These are phyloP conservation scores for Suillus spraguei DNA, from an alignment of 768 basidiomycete genomes.

Conservation along the genomic window DNA sequence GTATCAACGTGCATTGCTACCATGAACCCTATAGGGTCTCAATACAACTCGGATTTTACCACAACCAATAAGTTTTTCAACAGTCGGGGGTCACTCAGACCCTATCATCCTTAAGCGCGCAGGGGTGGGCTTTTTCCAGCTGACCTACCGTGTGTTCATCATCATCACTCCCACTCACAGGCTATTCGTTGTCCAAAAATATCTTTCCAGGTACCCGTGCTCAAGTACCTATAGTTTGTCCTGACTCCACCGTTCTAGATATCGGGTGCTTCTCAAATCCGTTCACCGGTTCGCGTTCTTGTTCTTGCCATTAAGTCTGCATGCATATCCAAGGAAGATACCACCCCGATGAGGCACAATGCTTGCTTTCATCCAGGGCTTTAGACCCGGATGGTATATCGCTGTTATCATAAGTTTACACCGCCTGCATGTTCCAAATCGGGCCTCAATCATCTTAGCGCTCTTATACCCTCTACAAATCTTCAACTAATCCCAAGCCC, in stretches of 20 bases:
- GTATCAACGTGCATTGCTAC: too few relatives aligned
- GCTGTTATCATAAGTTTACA: conserved; percentile 2
- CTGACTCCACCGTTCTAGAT: not conserved
- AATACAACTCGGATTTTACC: too few relatives aligned
- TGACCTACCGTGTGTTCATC: too few relatives aligned
- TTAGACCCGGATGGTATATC: too few relatives aligned
- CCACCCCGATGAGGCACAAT: not conserved
- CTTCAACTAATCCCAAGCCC: not conserved
- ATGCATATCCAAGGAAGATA: not conserved
- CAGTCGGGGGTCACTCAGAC: too few relatives aligned
- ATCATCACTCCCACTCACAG: not conserved
- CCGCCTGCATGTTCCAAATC: conserved; percentile 1
- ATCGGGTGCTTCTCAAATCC: not conserved
- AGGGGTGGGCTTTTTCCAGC: not conserved
- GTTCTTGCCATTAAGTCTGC: not conserved
- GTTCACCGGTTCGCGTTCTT: not conserved
- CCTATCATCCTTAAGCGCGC: too few relatives aligned
- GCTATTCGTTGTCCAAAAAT: not conserved
- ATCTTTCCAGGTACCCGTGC: not conserved
- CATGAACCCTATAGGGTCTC: too few relatives aligned
- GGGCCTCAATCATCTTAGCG: not conserved
- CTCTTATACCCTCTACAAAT: conserved; percentile 22
- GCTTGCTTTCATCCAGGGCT: not conserved
- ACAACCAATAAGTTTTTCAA: too few relatives aligned
- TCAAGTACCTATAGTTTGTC: not conserved